Evolutionary conservation across 2,329 filamentous ascomycete genomes (phyloP).

Genomic region (Colletotrichum abscissum): DNA sequence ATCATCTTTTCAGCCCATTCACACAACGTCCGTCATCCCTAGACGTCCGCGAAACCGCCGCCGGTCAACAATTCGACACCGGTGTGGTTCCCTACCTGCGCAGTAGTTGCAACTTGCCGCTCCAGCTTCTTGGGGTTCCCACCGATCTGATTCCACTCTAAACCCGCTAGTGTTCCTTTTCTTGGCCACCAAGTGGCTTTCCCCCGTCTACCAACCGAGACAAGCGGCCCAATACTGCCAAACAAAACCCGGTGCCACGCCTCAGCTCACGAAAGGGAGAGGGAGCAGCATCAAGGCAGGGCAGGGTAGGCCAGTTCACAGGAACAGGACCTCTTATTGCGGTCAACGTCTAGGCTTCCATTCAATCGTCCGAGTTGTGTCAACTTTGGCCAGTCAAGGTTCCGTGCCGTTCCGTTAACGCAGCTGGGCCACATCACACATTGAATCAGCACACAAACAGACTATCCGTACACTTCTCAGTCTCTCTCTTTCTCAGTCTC

Average conservation of each 20-base stretch:
- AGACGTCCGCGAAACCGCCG: neutral
- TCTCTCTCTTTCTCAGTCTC: neutral
- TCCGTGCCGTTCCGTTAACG: constrained; percentile 17
- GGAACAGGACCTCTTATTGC: neutral
- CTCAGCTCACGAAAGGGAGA: neutral
- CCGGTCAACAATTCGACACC: neutral
- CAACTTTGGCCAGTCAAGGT: constrained; percentile 10
- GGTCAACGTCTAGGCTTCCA: neutral
- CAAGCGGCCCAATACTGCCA: constrained; percentile 6
- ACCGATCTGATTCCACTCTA: neutral
- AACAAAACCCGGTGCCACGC: neutral
- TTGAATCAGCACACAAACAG: constrained; percentile 4
- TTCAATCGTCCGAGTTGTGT: neutral
- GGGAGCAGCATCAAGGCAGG: neutral
- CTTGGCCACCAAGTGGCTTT: constrained; percentile 2
- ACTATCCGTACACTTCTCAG: neutral
- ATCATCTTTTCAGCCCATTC: neutral
- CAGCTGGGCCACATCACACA: constrained; percentile 2
- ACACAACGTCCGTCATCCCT: neutral
- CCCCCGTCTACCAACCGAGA: constrained; percentile 14
- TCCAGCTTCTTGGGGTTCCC: neutral
- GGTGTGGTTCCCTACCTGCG: neutral
- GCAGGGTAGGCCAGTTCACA: neutral
- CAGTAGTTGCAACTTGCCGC: no score
- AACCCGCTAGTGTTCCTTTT: constrained; percentile 10